phyloP scores from a whole-genome alignment of 2,329 filamentous ascomycete genomes.

The Pyrenophora graminea region DNA sequence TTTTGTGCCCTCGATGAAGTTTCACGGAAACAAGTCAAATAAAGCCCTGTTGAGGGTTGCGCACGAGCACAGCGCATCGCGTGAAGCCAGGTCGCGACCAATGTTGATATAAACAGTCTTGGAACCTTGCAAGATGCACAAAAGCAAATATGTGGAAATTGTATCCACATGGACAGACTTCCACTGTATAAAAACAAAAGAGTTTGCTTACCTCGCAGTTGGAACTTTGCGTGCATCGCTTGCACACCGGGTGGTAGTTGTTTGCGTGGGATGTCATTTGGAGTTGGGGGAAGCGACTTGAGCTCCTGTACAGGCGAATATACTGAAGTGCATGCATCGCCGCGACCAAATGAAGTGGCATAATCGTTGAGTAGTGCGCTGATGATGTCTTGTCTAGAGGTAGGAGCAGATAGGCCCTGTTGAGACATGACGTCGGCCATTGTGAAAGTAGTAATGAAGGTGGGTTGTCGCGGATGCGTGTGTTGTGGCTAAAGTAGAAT shows the following conservation, averaged over 20 bases:
- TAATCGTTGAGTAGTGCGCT: slow-evolving; percentile 47
- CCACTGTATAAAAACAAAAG: neutral
- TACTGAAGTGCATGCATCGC: slow-evolving; percentile 27
- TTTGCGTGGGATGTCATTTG: slow-evolving; percentile 31
- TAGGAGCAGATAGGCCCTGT: slow-evolving; percentile 30
- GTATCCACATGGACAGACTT: neutral
- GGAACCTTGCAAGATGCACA: neutral
- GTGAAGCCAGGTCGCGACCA: slow-evolving; percentile 8
- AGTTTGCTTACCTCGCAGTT: slow-evolving; percentile 39
- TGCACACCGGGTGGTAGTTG: slow-evolving; percentile 27
- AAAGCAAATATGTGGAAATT: neutral
- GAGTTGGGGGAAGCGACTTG: slow-evolving; percentile 40
- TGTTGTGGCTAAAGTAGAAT: too few species aligned
- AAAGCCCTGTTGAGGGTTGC: neutral
- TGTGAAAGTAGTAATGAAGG: slow-evolving; percentile 11
- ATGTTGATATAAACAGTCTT: slow-evolving; percentile 1
- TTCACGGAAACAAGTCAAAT: neutral
- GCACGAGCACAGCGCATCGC: neutral
- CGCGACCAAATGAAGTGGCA: slow-evolving; percentile 36
- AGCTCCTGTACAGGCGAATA: slow-evolving; percentile 30
- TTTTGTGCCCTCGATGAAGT: neutral
- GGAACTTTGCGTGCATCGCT: slow-evolving; percentile 39
- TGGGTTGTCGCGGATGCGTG: neutral
- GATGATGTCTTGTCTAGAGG: slow-evolving; percentile 44
- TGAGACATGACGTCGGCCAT: slow-evolving; percentile 37